Conservation (phyloP, 345 rosid species). For the Gossypium sturtianum region DNA sequence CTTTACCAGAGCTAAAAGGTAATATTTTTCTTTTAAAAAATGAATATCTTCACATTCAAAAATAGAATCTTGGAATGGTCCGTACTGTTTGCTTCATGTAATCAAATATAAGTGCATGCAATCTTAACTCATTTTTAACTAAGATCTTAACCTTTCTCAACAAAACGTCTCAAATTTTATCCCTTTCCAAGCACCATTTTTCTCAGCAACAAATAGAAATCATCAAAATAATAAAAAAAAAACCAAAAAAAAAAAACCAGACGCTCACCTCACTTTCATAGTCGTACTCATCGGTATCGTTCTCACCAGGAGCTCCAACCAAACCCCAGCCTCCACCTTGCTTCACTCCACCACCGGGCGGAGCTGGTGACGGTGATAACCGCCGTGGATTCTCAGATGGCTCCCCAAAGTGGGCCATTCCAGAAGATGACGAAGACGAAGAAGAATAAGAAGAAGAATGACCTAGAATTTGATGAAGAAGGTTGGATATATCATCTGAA, state of each 20-base stretch:
- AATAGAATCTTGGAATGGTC: background rate
- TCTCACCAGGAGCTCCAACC: conserved; percentile 26
- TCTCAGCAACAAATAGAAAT: background rate
- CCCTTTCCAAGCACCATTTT: conserved; percentile 8
- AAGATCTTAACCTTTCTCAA: background rate
- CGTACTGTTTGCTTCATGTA: background rate
- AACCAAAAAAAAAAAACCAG: background rate
- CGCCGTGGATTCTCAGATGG: conserved; percentile 7
- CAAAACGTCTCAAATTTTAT: background rate
- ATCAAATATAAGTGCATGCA: background rate
- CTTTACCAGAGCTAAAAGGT: background rate
- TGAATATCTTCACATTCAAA: background rate
- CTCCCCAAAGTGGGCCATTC: conserved; percentile 6
- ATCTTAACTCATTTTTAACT: background rate
- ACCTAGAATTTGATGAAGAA: conserved; percentile 56
- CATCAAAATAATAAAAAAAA: background rate
- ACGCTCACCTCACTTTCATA: conserved; percentile 70
- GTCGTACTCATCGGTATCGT: conserved; percentile 63
- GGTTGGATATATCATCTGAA: conserved; percentile 56
- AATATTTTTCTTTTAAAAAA: background rate
- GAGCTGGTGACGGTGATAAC: conserved; percentile 16
- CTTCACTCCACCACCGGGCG: conserved; percentile 12
- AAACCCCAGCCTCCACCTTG: conserved; percentile 34
- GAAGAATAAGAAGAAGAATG: conserved; percentile 51
- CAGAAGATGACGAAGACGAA: conserved; percentile 19